Conservation (phyloP, 805 yeast species). For the Metschnikowia bowlesiae region DNA sequence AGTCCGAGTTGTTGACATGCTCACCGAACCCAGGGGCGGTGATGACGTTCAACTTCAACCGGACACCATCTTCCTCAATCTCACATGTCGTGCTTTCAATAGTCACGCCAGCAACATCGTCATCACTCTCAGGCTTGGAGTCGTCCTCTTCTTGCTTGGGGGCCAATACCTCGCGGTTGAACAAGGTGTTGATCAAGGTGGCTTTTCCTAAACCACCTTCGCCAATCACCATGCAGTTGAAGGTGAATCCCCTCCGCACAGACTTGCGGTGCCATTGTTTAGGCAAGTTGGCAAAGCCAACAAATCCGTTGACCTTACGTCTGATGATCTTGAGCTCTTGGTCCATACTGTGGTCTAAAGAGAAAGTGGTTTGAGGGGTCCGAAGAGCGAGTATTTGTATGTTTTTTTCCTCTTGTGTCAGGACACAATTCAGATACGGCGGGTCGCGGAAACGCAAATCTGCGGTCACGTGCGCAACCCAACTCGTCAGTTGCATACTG, state of each 20-base stretch:
- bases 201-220: conserved; percentile 91
- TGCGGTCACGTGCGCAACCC: background rate
- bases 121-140: conserved; percentile 12
- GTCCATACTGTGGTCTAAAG: conserved; percentile 12
- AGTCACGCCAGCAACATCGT: conserved; percentile 16
- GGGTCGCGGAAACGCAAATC: conserved; percentile 4
- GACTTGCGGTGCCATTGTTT: conserved; percentile 98
- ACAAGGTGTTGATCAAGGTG: conserved; percentile 86
- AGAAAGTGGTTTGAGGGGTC: background rate
- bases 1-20: conserved; percentile 64
- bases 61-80: conserved; percentile 90
- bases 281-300: conserved; percentile 96
- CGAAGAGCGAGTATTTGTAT: conserved; percentile 2
- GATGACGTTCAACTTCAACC: conserved; percentile 74
- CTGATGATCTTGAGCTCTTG: conserved; percentile 60
- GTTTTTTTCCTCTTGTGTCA: conserved; percentile 9
- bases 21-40: conserved; percentile 96
- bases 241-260: conserved; percentile 59
- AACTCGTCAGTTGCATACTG: background rate
- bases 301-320: conserved; percentile 85
- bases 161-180: conserved; percentile 41
- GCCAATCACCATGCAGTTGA: conserved; percentile 87
- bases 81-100: conserved; percentile 26
- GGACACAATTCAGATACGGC: conserved; percentile 7
- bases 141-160: conserved; percentile 6